Evolutionary conservation across 768 basidiomycete genomes (phyloP).

Genomic region (Exsudoporus frostii): DNA sequence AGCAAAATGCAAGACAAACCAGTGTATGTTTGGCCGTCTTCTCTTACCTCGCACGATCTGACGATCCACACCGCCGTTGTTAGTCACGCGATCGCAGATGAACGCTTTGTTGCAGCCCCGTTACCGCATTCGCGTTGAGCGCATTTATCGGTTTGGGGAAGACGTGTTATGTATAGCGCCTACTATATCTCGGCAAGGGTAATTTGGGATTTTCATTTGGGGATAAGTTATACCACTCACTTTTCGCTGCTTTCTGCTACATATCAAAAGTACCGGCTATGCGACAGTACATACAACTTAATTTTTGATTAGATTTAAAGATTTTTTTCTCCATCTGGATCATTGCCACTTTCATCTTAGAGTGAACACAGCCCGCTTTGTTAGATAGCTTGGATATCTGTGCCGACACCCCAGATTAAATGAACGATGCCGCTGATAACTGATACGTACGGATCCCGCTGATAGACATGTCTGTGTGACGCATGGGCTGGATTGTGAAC

Average conservation of each 20-base stretch:
- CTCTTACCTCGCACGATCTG: slow-evolving; percentile 2
- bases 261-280: slow-evolving; percentile 25
- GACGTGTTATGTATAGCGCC: slow-evolving; percentile 9
- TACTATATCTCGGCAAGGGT: slow-evolving; percentile 23
- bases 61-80: slow-evolving; percentile 12
- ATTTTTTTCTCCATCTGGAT: slow-evolving; percentile 12
- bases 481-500: not conserved
- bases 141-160: slow-evolving; percentile 16
- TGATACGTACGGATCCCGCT: slow-evolving; percentile 5
- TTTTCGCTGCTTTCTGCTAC: slow-evolving; percentile 4
- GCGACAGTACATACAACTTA: slow-evolving; percentile 17
- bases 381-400: not conserved
- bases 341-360: slow-evolving; percentile 8
- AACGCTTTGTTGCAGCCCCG: slow-evolving; percentile 8
- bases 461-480: not conserved
- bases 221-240: slow-evolving; percentile 29
- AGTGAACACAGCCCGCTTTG: slow-evolving; percentile 5
- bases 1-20: slow-evolving; percentile 22
- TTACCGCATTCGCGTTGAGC: slow-evolving; percentile 23
- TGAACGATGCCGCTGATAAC: slow-evolving; percentile 7
- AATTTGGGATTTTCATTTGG: slow-evolving; percentile 17
- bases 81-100: slow-evolving; percentile 33
- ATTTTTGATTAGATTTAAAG: slow-evolving; percentile 9
- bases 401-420: slow-evolving; percentile 14
- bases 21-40: slow-evolving; percentile 12